Evolutionary conservation across 805 yeast species (phyloP), one percentile per base, ranked within the genome.

Genomic region (Candida maesae): DNA sequence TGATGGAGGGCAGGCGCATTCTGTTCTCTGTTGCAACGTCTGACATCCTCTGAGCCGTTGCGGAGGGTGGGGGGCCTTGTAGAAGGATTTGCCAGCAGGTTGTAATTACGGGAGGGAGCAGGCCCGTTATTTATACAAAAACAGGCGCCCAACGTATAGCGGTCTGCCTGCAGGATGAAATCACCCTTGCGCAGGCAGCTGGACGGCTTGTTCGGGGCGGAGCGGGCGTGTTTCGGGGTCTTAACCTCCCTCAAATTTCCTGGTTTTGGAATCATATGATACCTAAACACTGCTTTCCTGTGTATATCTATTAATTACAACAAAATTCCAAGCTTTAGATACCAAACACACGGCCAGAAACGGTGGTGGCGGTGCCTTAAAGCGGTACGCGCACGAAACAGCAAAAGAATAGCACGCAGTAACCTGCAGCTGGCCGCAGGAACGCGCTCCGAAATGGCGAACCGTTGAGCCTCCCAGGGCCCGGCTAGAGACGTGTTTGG

Each of bases 1-100:
- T 45, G 31, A 50, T 47, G 13, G 53, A 50, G 21, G 53, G 53
- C 20, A 50, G 42, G 28, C 31, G 45, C 33, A 50, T 45, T 33
- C 41, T 44, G 28, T 39, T 39, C 9, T 39, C 45, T 35, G 19
- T 36, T 35, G 39, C 42, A 5, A 43, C 31, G 29, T 35, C 42
- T 13, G 42, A 31, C 44, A 40, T 37, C 8, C 18, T 15, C n/a
- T n/a, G n/a, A n/a, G n/a, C n/a, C 9, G 28, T 17, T 16, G 38
- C 6, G 28, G 11, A 25, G 11, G 11, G 28, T 9, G n/a, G 26
- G 9, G 36, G 24, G 17, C 19, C 24, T 8, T 9, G 36, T 28
- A 21, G 10, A 21, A 21, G 24, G 24, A 21, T 10, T 21, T 21
- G 24, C 10, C n/a, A n/a, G 24, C 24, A 8, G 27, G 13, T 32